These are phyloP conservation scores for Neurospora hispaniola DNA, from an alignment of 495 filamentous ascomycete genomes.

Conservation along the genomic window DNA sequence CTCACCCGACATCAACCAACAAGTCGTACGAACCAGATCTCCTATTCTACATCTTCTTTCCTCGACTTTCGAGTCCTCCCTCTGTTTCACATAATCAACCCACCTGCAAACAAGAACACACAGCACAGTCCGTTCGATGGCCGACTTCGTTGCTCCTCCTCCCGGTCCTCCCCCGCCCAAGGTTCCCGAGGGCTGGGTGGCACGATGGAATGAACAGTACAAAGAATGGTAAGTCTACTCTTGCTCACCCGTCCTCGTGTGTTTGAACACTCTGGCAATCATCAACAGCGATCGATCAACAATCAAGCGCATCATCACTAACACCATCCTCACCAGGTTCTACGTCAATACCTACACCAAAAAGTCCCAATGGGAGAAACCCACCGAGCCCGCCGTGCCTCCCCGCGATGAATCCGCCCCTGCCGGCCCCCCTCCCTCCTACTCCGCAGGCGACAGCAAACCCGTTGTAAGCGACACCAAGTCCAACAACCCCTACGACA, in stretches of 20 bases:
- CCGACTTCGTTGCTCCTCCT: constrained; percentile 52
- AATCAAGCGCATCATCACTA: not conserved
- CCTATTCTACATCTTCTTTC: not conserved
- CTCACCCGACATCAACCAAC: not conserved
- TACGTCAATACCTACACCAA: constrained; percentile 81
- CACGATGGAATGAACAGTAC: constrained; percentile 64
- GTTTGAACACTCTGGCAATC: not conserved
- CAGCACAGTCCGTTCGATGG: constrained; percentile 27
- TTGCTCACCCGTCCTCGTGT: not conserved
- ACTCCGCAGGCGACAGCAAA: constrained; percentile 33
- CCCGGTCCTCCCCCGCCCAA: constrained; percentile 74
- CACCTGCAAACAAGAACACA: not conserved
- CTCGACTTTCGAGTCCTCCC: not conserved
- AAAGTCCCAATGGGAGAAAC: constrained; percentile 77
- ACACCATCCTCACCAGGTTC: constrained; percentile 46
- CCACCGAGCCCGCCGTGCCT: constrained; percentile 47
- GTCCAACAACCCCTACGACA: constrained; percentile 50
- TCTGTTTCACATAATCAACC: constrained; percentile 1
- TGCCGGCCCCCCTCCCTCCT: constrained; percentile 53
- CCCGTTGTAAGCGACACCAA: constrained; percentile 45
- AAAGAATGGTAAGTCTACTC: constrained; percentile 54
- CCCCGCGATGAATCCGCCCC: constrained; percentile 32
- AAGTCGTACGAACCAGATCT: constrained; percentile 1
- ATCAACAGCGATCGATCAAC: not conserved
- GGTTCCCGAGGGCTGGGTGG: constrained; percentile 83